A percentile compares a stretch with the other conserved stretches of the same genome.
Conservation (phyloP, 2,329 filamentous ascomycete species). For the Tolypocladium paradoxum region DNA sequence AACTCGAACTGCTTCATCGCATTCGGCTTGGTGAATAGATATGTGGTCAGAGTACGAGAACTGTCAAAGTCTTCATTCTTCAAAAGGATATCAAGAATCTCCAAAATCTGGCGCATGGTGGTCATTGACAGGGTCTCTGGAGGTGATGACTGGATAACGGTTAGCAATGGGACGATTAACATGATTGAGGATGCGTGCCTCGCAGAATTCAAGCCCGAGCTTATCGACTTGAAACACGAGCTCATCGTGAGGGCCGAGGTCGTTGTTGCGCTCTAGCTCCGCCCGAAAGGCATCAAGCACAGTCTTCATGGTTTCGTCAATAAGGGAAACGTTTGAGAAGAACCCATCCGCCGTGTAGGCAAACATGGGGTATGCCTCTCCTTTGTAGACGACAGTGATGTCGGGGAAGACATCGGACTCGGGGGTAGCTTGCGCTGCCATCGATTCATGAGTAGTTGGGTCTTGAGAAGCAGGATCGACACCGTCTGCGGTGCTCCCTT, state of each 20-base stretch:
- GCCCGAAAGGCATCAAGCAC: constrained; percentile 33
- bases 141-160: constrained; percentile 20
- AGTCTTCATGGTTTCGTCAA: constrained; percentile 32
- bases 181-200: constrained; percentile 23
- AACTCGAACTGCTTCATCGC: constrained; percentile 27
- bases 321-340: constrained; percentile 29
- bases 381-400: constrained; percentile 32
- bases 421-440: constrained; percentile 1
- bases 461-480: neutral
- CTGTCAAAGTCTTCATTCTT: constrained; percentile 32
- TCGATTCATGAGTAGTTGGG: neutral
- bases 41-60: constrained; percentile 28
- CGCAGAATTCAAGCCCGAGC: constrained; percentile 40
- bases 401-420: constrained; percentile 16
- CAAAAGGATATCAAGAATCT: constrained; percentile 30
- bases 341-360: constrained; percentile 28
- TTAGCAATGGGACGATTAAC: constrained; percentile 12
- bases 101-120: constrained; percentile 30
- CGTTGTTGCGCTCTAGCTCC: constrained; percentile 28
- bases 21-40: constrained; percentile 29
- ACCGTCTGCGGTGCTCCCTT: neutral
- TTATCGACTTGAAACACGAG: constrained; percentile 41
- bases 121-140: constrained; percentile 21
- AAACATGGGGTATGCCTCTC: constrained; percentile 31
- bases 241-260: constrained; percentile 34